Evolutionary conservation across 371 early-diverging fungal genomes (phyloP).

Genomic region (Syncephalastrum racemosum): DNA sequence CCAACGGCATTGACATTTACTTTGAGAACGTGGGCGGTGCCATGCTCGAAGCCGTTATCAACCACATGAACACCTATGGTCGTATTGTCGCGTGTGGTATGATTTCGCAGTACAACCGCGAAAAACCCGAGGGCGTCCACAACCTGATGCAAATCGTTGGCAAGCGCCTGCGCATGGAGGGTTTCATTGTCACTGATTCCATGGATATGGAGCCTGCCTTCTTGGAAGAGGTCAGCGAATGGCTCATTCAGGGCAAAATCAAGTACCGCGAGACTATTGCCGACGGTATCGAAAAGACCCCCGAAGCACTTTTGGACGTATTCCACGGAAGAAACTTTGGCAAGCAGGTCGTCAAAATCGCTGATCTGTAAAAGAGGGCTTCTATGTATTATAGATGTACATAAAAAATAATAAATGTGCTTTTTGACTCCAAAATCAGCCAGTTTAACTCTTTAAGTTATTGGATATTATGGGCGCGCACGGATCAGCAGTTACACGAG

Average conservation of each 20-base stretch:
- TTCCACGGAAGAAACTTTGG: slow-evolving; percentile 84
- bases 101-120: slow-evolving; percentile 70
- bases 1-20: slow-evolving; percentile 74
- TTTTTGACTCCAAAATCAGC: no score
- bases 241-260: slow-evolving; percentile 70
- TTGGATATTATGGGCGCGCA: no score
- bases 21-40: slow-evolving; percentile 75
- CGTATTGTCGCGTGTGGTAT: slow-evolving; percentile 65
- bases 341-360: slow-evolving; percentile 79
- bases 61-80: slow-evolving; percentile 50
- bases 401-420: no score
- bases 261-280: slow-evolving; percentile 63
- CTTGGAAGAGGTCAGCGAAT: slow-evolving; percentile 56
- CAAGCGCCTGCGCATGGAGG: slow-evolving; percentile 61
- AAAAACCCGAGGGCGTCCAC: slow-evolving; percentile 29
- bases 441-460: no score
- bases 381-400: no score
- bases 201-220: slow-evolving; percentile 53
- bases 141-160: slow-evolving; percentile 36
- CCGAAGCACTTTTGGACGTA: slow-evolving; percentile 72
- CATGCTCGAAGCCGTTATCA: slow-evolving; percentile 64
- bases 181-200: slow-evolving; percentile 56
- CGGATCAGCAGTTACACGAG: no score
- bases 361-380: slow-evolving; percentile 40
- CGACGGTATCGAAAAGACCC: slow-evolving; percentile 83